These are phyloP conservation scores for Eucalyptus regnans DNA, from an alignment of 345 rosid genomes.

Conservation along the genomic window DNA sequence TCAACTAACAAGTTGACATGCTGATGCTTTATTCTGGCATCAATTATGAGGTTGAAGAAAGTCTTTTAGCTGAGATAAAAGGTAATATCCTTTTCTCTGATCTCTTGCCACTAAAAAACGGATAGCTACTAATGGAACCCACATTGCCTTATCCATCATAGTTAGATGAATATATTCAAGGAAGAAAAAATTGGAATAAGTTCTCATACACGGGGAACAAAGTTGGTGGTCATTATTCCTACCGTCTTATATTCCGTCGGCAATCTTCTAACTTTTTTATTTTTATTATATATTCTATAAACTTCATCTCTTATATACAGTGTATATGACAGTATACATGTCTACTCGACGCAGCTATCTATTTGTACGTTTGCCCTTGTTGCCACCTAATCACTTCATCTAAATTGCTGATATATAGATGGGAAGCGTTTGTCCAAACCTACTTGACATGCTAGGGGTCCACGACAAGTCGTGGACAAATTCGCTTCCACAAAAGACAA, in stretches of 20 bases:
- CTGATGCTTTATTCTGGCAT: not conserved
- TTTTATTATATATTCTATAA: not conserved
- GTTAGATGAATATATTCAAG: not conserved
- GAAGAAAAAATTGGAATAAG: not conserved
- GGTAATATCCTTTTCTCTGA: not conserved
- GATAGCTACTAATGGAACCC: not conserved
- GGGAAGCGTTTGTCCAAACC: not conserved
- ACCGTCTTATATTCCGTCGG: not conserved
- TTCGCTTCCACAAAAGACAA: not conserved
- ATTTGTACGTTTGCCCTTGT: not conserved
- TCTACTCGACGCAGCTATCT: not conserved
- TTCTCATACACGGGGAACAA: not conserved
- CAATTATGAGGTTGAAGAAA: not conserved
- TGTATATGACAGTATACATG: not conserved
- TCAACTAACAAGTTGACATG: not conserved
- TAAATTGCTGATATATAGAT: not conserved
- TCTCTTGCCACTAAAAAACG: not conserved
- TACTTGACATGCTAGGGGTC: not conserved
- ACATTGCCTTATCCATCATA: not conserved
- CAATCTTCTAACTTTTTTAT: not conserved
- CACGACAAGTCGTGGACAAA: not conserved
- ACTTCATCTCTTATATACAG: not conserved
- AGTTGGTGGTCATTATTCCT: not conserved
- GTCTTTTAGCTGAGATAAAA: not conserved
- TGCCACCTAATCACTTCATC: not conserved